Evolutionary conservation across 108 stramenopile species (phyloP).

Genomic region (Aurantiochytrium sp.): DNA sequence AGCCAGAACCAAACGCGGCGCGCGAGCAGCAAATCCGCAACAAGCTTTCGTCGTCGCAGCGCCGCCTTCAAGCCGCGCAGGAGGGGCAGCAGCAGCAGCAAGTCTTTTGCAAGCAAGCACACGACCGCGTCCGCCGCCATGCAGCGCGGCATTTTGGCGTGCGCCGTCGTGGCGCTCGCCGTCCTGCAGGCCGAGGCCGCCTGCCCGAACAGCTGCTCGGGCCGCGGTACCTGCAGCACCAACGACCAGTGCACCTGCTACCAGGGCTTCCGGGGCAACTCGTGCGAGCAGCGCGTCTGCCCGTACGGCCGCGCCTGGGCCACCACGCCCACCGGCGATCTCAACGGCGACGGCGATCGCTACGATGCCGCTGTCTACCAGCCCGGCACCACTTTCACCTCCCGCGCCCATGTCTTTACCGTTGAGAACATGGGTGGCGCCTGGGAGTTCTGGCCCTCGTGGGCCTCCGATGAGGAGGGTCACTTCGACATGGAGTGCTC

Average conservation of each 20-base stretch:
- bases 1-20: neutral
- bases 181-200: neutral
- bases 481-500: slow-evolving; percentile 43
- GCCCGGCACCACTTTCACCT: slow-evolving; percentile 35
- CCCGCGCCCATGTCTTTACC: neutral
- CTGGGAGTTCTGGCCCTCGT: slow-evolving; percentile 28
- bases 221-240: slow-evolving; percentile 3
- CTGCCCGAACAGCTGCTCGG: neutral
- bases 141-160: neutral
- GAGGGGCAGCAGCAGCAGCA: too few species aligned
- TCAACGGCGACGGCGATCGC: slow-evolving; percentile 39
- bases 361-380: slow-evolving; percentile 52
- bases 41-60: neutral
- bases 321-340: slow-evolving; percentile 21
- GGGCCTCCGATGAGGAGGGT: neutral
- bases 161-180: neutral
- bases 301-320: slow-evolving; percentile 41
- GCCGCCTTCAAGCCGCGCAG: too few species aligned
- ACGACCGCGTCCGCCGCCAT: neutral
- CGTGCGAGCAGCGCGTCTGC: slow-evolving; percentile 68
- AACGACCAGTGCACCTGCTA: slow-evolving; percentile 52
- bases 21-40: neutral
- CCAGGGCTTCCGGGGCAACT: slow-evolving; percentile 51
- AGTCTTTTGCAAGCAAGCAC: too few species aligned
- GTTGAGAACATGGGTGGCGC: slow-evolving; percentile 31